Base-by-base conservation (phyloP, 768 basidiomycete species). In the Termitomyces sp. region DNA sequence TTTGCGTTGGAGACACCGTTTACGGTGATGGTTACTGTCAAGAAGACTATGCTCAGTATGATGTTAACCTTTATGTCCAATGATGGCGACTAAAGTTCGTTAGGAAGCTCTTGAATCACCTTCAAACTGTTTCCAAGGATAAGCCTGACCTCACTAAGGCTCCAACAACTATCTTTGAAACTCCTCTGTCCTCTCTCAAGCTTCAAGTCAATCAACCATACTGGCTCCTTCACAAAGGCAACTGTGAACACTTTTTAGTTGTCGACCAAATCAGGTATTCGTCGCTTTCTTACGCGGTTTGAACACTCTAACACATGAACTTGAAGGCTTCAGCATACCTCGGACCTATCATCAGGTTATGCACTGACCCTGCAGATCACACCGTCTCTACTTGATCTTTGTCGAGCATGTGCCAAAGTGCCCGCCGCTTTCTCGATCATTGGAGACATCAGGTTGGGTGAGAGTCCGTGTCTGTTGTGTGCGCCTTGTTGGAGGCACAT, bases 241-340 rank as follows among this genome's bases (percentile, higher is more conserved):
- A 83, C 63, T 94, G 92, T 65, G 90, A 92, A 62, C 92, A 94
- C 65, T 89, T 86, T 66, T 62, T 92, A 21, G 80, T 87, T 21
- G 60, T 93, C 38, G 84, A 90, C 58, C 80, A 88, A 60, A 85
- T 94, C 59, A 79, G 92, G 92, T 83, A 63, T 69, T 54, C 32
- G 27, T 31, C 27, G 32, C 16, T 51, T 25, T 55, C 34, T 23
- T 17, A 4, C 43, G 37, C 11, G 9, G 32, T 17, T 9, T 49
- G 55, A 41, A 38, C 27, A 62, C 37, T 29, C 52, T 21, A 27
- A 41, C 12, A 11, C 35, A 59, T 53, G 40, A 52, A 14, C 51
- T 7, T 45, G 34, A 57, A 93, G 90, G 61, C 68, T 86, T 19
- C 73, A 77, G 31, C 85, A 89, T 63, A 71, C 76, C 5, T 71